Evolutionary conservation across 495 filamentous ascomycete genomes (phyloP).

Genomic region (Xylaria acuta): DNA sequence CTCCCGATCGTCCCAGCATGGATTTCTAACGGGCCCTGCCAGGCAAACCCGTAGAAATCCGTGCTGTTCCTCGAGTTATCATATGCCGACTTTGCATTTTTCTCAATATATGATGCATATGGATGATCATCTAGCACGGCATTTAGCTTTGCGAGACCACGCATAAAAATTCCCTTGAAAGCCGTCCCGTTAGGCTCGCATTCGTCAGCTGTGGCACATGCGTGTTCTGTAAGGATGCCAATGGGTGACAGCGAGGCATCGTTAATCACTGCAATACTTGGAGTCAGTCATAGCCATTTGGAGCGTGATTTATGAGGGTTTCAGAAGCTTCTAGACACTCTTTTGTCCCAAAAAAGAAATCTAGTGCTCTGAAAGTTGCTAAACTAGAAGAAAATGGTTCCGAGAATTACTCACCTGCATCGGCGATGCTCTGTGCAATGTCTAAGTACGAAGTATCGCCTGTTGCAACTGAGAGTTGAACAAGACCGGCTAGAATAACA

Average conservation of each 20-base stretch:
- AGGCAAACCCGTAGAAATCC: conserved; percentile 59
- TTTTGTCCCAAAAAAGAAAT: too few relatives aligned
- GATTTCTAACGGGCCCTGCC: conserved; percentile 60
- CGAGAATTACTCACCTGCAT: too few relatives aligned
- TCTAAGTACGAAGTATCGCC: conserved; percentile 50
- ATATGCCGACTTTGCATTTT: conserved; percentile 65
- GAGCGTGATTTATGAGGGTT: too few relatives aligned
- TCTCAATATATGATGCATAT: conserved; percentile 59
- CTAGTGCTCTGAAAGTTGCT: too few relatives aligned
- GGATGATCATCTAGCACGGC: conserved; percentile 48
- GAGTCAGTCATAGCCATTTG: too few relatives aligned
- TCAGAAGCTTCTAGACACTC: too few relatives aligned
- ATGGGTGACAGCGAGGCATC: conserved; percentile 54
- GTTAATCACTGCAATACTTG: conserved; percentile 50
- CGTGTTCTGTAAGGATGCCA: conserved; percentile 64
- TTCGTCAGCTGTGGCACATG: conserved; percentile 53
- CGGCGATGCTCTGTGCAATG: conserved; percentile 63
- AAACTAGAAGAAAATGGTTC: too few relatives aligned
- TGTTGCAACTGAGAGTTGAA: conserved; percentile 59
- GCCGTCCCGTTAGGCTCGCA: conserved; percentile 65
- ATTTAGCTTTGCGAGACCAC: conserved; percentile 65
- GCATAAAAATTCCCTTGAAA: conserved; percentile 79
- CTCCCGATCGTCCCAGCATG: conserved; percentile 58
- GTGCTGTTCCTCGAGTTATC: conserved; percentile 52
- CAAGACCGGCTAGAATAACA: conserved; percentile 70